Base-by-base conservation (phyloP, 192 early-diverging fungal genomes). In the Linnemannia exigua region DNA sequence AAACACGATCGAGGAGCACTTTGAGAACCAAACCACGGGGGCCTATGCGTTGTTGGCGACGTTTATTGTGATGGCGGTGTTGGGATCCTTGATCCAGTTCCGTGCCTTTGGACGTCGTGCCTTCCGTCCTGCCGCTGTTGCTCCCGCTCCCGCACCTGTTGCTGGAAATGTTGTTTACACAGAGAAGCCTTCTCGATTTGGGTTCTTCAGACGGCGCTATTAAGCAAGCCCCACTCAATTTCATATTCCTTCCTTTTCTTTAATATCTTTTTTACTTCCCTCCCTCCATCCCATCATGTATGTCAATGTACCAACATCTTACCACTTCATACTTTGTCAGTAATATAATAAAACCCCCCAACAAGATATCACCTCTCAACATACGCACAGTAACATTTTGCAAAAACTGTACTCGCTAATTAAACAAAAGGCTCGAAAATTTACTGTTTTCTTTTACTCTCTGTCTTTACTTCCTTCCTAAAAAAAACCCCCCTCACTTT, bases 31-130 rank as follows among this genome's bases (percentile, higher is more conserved):
- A 37, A 54, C 73, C 22, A 25, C 46, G 25, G 77, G 70, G 1
- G 70, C 70, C 25, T 79, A 79, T 47, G 70, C 54, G 9, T 22
- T 79, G 8, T 19, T 71, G 36, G 77, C 68, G 15, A 63, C 77
- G 2, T 79, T 79, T 70, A 36, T 79, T 33, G 70, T 33, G 52
- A 58, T 72, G 70, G 54, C 52, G 0, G 5, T 72, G 1, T 79
- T 80, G 70, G 72, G 73, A 7, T 28, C 70, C 46, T 46, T 75
- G 19, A 19, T 81, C 9, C 73, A 81, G 79, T 74, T 80, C 66
- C 52, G 58, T 9, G 44, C 66, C 31, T 79, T 50, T 36, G 78
- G 70, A 48, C 1, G 38, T 2, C 17, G 78, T 4, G 20, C 20
- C 1, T 69, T 77, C 50, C n/a, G 48, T 9, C 66, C 69, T 38